These are phyloP conservation scores for Annona squamosa DNA, from an alignment of 164 flowering plant species.

Conservation along the genomic window DNA sequence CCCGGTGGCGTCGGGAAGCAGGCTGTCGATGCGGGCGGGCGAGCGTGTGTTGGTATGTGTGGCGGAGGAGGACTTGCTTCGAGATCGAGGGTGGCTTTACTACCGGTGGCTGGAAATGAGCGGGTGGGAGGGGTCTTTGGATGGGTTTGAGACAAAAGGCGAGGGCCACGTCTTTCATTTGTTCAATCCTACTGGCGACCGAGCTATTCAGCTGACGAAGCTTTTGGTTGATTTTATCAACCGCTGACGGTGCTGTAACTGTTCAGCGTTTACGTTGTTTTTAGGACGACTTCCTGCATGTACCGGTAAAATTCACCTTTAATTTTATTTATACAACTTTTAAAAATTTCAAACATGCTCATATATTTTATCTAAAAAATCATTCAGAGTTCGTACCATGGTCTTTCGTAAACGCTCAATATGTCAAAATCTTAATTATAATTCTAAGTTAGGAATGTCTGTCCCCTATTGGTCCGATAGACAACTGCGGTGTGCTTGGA, in stretches of 20 bases:
- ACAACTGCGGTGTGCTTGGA: no score
- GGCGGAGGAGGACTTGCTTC: conserved; percentile 36
- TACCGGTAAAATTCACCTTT: no score
- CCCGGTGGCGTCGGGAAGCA: conserved; percentile 14
- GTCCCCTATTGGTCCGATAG: no score
- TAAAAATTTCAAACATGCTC: no score
- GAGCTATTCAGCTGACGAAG: conserved; percentile 8
- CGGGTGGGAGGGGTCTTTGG: conserved; percentile 34
- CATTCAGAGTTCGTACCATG: no score
- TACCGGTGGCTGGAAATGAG: conserved; percentile 21
- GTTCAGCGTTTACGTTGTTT: no score
- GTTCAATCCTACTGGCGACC: conserved; percentile 16
- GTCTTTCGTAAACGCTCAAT: no score
- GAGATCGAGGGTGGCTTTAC: conserved; percentile 22
- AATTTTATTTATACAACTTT: no score
- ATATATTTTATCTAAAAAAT: no score
- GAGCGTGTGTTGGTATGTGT: conserved; percentile 26
- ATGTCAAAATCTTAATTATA: no score
- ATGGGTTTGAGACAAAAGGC: conserved; percentile 25
- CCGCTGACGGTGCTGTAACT: not conserved
- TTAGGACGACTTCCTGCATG: no score
- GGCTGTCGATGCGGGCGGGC: conserved; percentile 19
- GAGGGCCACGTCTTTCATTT: conserved; percentile 38
- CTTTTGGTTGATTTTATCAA: conserved; percentile 5
- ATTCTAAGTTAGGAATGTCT: no score